Conservation (phyloP, 495 filamentous ascomycete genomes). For the Evansstolkia leycettana region DNA sequence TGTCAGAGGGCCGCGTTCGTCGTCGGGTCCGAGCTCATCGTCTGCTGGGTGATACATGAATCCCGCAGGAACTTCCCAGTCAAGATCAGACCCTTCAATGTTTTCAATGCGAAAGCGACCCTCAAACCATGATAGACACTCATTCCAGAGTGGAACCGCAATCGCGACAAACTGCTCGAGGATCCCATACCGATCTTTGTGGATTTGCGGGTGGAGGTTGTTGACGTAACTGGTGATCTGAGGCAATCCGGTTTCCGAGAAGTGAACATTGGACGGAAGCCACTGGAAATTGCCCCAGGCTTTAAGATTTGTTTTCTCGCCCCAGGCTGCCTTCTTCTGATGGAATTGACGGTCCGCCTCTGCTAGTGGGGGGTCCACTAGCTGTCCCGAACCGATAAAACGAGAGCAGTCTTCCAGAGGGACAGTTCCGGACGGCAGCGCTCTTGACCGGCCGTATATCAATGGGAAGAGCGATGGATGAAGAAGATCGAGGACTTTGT, state of each 20-base stretch:
- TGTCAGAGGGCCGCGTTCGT: too few species aligned
- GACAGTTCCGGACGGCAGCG: conserved; percentile 25
- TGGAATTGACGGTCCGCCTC: too few species aligned
- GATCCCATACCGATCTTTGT: conserved; percentile 34
- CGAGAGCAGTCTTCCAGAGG: conserved; percentile 27
- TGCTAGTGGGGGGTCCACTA: too few species aligned
- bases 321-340: too few species aligned
- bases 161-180: conserved; percentile 33
- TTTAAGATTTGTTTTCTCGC: too few species aligned
- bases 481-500: conserved; percentile 46
- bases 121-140: too few species aligned
- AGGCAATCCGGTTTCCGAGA: conserved; percentile 15
- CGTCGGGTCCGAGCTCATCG: too few species aligned
- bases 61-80: too few species aligned
- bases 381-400: too few species aligned
- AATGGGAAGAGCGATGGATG: conserved; percentile 52
- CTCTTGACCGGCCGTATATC: conserved; percentile 37
- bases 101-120: conserved; percentile 10
- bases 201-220: conserved; percentile 45
- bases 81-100: conserved; percentile 1
- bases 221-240: conserved; percentile 43
- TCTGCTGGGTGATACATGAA: too few species aligned
- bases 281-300: conserved; percentile 38
- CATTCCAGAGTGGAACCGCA: conserved; percentile 43
- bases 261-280: conserved; percentile 44